Base-by-base conservation (phyloP, 1,139 yeast species). In the Trichomonascaceae sp. region DNA sequence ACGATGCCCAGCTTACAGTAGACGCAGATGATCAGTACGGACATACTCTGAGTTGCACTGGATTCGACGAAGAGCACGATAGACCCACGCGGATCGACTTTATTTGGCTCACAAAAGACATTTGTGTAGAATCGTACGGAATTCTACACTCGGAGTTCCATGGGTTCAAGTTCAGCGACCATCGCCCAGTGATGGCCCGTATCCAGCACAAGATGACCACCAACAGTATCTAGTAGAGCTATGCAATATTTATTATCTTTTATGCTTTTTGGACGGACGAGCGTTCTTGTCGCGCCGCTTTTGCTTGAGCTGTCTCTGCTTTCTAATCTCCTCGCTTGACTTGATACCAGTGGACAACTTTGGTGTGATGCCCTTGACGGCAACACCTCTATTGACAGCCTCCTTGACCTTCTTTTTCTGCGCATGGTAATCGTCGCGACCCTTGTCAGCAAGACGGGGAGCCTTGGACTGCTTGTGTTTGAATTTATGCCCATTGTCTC, bases 381-480 rank as follows among this genome's bases (percentile, higher is more conserved):
- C 56, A 27, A 71, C 54, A 32, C 97, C 96, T 38, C 74, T 65
- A 9, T 78, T 93, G 44, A 77, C 52, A 4, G 97, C 97, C 47
- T 73, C 74, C 33, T 71, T 73, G 34, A 82, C 89, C 61, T 81
- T 78, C 65, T 76, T 75, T 71, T 80, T 76, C 55, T 89, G 95
- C 45, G 68, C 68, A 40, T 76, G 71, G 58, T 71, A 92, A 56
- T 92, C 92, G 52, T 87, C 95, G 58, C 98, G 74, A 46, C 64
- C 75, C 59, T 71, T 85, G 52, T 85, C 96, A 9, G 97, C 95
- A 32, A 78, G 62, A 53, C 74, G 81, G 32, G 99, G 99, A 2
- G 96, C 89, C 44, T 71, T 71, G 31, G 63, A 62, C 50, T 71
- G 71, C 45, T 75, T 76, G 54, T 92, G 98, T 34, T 51, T 46